Conservation (phyloP, 2,329 filamentous ascomycete species). For the Pseudocercospora macadamiae region DNA sequence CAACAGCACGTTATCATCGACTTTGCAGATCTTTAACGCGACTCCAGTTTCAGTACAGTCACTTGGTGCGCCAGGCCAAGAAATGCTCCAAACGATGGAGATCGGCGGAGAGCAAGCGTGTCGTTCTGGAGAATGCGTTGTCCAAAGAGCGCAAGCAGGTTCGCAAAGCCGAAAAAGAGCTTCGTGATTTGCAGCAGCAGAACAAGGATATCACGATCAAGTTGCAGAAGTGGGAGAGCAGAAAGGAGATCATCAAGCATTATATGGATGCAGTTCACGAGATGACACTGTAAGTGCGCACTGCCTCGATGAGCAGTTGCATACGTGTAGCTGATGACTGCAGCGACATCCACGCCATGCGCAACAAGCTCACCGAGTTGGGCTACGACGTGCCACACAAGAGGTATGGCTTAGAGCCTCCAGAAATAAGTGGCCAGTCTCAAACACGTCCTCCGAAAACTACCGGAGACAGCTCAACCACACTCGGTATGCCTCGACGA, state of each 20-base stretch:
- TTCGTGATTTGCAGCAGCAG: slow-evolving; percentile 25
- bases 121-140: slow-evolving; percentile 26
- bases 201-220: slow-evolving; percentile 32
- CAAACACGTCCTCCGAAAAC: background rate
- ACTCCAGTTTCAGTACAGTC: slow-evolving; percentile 52
- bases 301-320: background rate
- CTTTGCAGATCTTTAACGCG: slow-evolving; percentile 9
- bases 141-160: slow-evolving; percentile 32
- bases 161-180: slow-evolving; percentile 17
- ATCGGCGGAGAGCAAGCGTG: slow-evolving; percentile 26
- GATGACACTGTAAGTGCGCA: slow-evolving; percentile 34
- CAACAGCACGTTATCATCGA: too few relatives aligned
- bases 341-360: slow-evolving; percentile 37
- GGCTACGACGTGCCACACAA: slow-evolving; percentile 35
- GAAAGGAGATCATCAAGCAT: slow-evolving; percentile 39
- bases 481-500: slow-evolving; percentile 15
- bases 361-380: slow-evolving; percentile 32
- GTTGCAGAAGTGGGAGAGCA: slow-evolving; percentile 38
- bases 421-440: background rate
- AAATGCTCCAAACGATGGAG: slow-evolving; percentile 30
- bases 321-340: slow-evolving; percentile 2
- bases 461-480: slow-evolving; percentile 20
- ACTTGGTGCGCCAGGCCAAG: slow-evolving; percentile 39
- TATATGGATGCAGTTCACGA: slow-evolving; percentile 41
- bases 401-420: slow-evolving; percentile 27